phyloP scores from a whole-genome alignment of 768 basidiomycete genomes.

The Infundibulicybe gibba region DNA sequence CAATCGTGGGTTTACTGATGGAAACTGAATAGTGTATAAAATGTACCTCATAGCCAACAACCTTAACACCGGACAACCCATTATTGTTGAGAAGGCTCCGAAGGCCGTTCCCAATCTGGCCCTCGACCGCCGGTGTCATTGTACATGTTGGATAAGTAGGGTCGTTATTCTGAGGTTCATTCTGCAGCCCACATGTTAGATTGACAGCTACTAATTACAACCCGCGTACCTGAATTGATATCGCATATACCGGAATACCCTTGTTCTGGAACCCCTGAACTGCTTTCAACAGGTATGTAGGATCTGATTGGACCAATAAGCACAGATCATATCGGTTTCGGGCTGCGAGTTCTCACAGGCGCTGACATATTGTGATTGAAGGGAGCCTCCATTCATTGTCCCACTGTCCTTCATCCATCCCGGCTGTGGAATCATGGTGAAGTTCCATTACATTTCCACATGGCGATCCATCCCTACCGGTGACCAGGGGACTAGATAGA shows the following conservation, averaged over 20 bases:
- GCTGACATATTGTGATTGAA: slow-evolving; percentile 43
- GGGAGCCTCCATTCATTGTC: slow-evolving; percentile 64
- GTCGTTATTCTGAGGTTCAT: slow-evolving; percentile 54
- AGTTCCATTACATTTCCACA: no score
- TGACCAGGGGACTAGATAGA: slow-evolving; percentile 72
- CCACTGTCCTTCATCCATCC: slow-evolving; percentile 75
- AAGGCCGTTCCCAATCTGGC: slow-evolving; percentile 51
- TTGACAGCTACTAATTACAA: not conserved
- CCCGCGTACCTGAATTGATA: slow-evolving; percentile 43
- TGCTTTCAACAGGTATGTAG: slow-evolving; percentile 68
- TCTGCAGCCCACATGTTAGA: slow-evolving; percentile 15
- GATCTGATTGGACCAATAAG: slow-evolving; percentile 36
- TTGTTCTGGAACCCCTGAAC: slow-evolving; percentile 65
- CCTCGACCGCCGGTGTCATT: slow-evolving; percentile 54
- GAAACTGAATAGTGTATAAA: not conserved
- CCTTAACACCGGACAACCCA: slow-evolving; percentile 53
- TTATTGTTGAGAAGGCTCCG: slow-evolving; percentile 60
- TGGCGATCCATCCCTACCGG: slow-evolving; percentile 40
- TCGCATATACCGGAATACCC: slow-evolving; percentile 60
- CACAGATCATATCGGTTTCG: not conserved
- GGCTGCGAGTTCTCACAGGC: slow-evolving; percentile 36
- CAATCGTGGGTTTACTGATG: slow-evolving; percentile 25
- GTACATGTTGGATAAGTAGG: slow-evolving; percentile 66
- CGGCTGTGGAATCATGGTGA: slow-evolving; percentile 57
- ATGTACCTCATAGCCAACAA: slow-evolving; percentile 44